Evolutionary conservation across 2,329 filamentous ascomycete species (phyloP).

Genomic region (Stachybotrys echinatus): DNA sequence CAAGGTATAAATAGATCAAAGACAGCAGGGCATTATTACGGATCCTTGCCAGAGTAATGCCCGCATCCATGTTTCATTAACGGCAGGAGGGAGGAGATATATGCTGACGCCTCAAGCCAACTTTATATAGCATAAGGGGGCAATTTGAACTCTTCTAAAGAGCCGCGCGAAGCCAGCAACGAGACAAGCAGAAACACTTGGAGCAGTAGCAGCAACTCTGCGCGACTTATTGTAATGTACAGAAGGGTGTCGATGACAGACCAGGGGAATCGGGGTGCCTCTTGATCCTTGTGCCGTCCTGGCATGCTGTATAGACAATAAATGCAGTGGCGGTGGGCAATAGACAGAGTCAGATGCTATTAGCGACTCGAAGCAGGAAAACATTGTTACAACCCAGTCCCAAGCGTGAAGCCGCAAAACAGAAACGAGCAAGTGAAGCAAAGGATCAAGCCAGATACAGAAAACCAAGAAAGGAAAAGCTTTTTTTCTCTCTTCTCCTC

Average conservation of each 20-base stretch:
- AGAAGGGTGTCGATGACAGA: conserved; percentile 32
- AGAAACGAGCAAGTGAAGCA: no score
- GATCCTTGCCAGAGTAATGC: not conserved
- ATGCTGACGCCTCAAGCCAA: conserved; percentile 11
- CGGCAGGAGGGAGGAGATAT: not conserved
- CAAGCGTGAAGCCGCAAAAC: conserved; percentile 14
- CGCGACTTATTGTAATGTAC: conserved; percentile 51
- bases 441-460: conserved; percentile 12
- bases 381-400: conserved; percentile 25
- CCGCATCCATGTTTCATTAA: not conserved
- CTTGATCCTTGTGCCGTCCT: conserved; percentile 29
- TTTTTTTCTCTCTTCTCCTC: conserved; percentile 11
- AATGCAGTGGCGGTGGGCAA: conserved; percentile 16
- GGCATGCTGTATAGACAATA: conserved; percentile 19
- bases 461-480: conserved; percentile 9
- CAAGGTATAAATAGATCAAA: not conserved
- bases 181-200: conserved; percentile 18
- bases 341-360: conserved; percentile 15
- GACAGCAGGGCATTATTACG: not conserved
- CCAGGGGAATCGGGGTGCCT: conserved; percentile 22
- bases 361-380: conserved; percentile 17
- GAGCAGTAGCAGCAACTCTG: conserved; percentile 35
- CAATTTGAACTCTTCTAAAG: conserved; percentile 30
- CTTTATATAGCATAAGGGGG: conserved; percentile 23
- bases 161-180: conserved; percentile 24